Evolutionary conservation across 768 basidiomycete genomes (phyloP).

Genomic region (Russula lepida): DNA sequence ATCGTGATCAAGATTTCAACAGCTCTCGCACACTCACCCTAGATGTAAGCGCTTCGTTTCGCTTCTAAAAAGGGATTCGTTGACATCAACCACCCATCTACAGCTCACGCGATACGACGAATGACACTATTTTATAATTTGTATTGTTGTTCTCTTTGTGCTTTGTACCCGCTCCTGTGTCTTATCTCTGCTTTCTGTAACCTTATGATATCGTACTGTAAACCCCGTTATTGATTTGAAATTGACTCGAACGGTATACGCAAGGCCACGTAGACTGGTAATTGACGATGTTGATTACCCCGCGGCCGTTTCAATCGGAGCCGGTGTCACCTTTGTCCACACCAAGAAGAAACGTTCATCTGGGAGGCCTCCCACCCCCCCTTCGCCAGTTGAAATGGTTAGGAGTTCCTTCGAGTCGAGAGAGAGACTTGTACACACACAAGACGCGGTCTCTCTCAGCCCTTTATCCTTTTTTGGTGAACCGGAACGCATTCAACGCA

Average conservation of each 20-base stretch:
- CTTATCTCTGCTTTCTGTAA: not conserved
- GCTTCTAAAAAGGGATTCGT: not conserved
- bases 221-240: not conserved
- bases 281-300: not conserved
- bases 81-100: not conserved
- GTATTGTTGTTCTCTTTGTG: not conserved
- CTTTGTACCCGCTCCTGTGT: not conserved
- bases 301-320: too few species aligned
- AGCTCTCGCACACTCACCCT: conserved; percentile 87
- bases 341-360: too few species aligned
- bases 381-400: too few species aligned
- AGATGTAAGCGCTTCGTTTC: conserved; percentile 48
- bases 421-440: too few species aligned
- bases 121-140: conserved; percentile 22
- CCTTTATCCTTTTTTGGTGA: too few species aligned
- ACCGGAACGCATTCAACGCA: too few species aligned
- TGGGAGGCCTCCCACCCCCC: too few species aligned
- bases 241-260: not conserved
- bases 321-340: too few species aligned
- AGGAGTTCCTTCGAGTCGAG: too few species aligned
- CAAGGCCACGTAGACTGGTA: not conserved
- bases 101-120: conserved; percentile 61
- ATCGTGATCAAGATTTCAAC: conserved; percentile 89
- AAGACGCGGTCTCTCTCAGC: too few species aligned
- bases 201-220: not conserved